Conservation (phyloP, 768 basidiomycete species). For the Mycena rebaudengoi region DNA sequence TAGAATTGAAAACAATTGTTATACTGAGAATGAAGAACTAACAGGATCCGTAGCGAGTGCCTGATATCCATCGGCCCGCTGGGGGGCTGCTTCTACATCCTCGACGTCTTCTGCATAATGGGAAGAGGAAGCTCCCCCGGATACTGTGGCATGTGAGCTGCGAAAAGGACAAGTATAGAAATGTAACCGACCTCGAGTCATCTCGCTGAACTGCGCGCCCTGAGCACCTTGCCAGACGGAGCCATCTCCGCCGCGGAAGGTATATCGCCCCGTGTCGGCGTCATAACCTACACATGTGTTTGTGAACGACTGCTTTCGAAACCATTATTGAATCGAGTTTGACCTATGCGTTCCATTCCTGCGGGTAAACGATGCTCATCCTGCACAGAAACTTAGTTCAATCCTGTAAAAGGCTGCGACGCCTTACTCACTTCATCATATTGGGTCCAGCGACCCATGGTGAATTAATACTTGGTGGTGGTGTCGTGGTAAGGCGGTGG, state of each 20-base stretch:
- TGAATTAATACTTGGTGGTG: neutral
- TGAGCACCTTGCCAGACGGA: slow-evolving; percentile 64
- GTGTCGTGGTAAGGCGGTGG: neutral
- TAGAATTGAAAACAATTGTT: neutral
- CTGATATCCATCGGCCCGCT: slow-evolving; percentile 64
- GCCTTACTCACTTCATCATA: slow-evolving; percentile 49
- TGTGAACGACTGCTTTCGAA: no score
- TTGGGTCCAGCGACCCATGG: slow-evolving; percentile 43
- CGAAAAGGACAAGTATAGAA: neutral
- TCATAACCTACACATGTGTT: no score
- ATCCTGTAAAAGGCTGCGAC: neutral
- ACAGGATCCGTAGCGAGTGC: slow-evolving; percentile 62
- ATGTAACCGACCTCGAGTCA: slow-evolving; percentile 51
- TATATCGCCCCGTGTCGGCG: slow-evolving; percentile 71
- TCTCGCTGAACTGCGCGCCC: slow-evolving; percentile 69
- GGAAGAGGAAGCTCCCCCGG: slow-evolving; percentile 17
- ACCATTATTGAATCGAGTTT: no score
- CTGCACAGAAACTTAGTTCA: slow-evolving; percentile 39
- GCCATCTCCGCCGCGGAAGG: slow-evolving; percentile 67
- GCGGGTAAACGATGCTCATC: slow-evolving; percentile 62
- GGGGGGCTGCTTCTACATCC: slow-evolving; percentile 65
- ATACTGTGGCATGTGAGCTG: slow-evolving; percentile 21
- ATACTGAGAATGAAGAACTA: slow-evolving; percentile 24
- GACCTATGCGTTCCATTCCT: slow-evolving; percentile 73
- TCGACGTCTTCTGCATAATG: slow-evolving; percentile 44